Evolutionary conservation across 1,284 basidiomycete genomes (phyloP), one percentile per base, ranked within the genome.

Genomic region (Ganoderma meredithae): DNA sequence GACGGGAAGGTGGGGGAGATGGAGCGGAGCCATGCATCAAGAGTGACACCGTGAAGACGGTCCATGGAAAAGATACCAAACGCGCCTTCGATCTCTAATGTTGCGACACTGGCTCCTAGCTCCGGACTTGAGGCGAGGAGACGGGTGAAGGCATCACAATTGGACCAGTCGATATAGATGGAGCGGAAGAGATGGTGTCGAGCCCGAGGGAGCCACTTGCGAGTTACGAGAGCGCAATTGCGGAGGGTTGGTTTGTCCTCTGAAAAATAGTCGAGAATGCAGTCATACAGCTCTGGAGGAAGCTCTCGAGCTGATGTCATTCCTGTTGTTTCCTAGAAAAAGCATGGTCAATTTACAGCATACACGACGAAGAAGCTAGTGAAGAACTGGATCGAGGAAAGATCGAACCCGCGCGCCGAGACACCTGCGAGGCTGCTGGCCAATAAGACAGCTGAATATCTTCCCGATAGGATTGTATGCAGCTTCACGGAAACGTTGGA

Each of bases 31-130:
- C 71, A 72, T 10, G 67, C 66, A 22, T 72, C 71, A 61, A 72
- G 71, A 13, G 71, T 69, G 33, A 66, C 67, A n/a, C 67, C 69
- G 44, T 72, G 71, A 15, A 72, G 65, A 44, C 71, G 71, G 65
- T 72, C 71, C 65, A 70, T 67, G 63, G 71, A 70, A 55, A 72
- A 72, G 33, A 72, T 70, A 55, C 71, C 71, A 60, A 72, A 69
- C 1, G 69, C 71, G 53, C 71, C 69, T 33, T 72, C 71, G n/a
- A 72, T 72, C 63, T 72, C 71, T 17, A 72, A 52, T 12, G 69
- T 72, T 27, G 41, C 62, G 22, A 72, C 60, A 41, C 68, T 60
- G 15, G 47, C 36, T 3, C 65, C 67, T 43, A 72, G 61, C 4
- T 36, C 19, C 2, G 68, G 68, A 39, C 56, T 66, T 49, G 67